Evolutionary conservation across 257 asterid species (phyloP).

Genomic region (Solanum verrucosum): DNA sequence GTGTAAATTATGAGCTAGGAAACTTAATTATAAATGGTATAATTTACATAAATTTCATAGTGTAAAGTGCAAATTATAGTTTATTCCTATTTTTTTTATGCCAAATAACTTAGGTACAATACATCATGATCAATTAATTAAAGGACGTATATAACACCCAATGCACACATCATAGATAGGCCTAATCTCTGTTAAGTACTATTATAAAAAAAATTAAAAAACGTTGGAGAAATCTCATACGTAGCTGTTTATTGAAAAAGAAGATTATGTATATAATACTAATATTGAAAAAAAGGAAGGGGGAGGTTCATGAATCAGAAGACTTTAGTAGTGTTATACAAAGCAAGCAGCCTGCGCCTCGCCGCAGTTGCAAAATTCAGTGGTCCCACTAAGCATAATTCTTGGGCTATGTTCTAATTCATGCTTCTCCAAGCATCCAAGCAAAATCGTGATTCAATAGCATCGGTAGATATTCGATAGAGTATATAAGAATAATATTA

Average conservation of each 20-base stretch:
- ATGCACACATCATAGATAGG: not conserved
- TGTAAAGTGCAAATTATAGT: too few species aligned
- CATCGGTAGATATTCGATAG: too few species aligned
- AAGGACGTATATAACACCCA: not conserved
- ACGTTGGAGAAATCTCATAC: not conserved
- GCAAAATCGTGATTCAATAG: not conserved
- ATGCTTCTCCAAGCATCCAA: not conserved
- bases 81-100: too few species aligned
- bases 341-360: slow-evolving; percentile 6
- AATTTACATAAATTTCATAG: too few species aligned
- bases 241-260: not conserved
- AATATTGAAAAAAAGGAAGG: not conserved
- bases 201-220: not conserved
- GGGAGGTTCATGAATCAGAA: not conserved
- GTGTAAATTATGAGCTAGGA: not conserved
- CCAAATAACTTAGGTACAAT: not conserved
- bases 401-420: not conserved
- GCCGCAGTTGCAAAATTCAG: slow-evolving; percentile 21
- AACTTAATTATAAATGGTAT: not conserved
- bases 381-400: slow-evolving; percentile 7
- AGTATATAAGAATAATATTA: too few species aligned
- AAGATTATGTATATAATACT: not conserved
- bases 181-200: not conserved
- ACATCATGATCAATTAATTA: not conserved
- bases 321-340: not conserved